Base-by-base conservation (phyloP, 2,329 filamentous ascomycete genomes). In the Clarireedia monteithiana region DNA sequence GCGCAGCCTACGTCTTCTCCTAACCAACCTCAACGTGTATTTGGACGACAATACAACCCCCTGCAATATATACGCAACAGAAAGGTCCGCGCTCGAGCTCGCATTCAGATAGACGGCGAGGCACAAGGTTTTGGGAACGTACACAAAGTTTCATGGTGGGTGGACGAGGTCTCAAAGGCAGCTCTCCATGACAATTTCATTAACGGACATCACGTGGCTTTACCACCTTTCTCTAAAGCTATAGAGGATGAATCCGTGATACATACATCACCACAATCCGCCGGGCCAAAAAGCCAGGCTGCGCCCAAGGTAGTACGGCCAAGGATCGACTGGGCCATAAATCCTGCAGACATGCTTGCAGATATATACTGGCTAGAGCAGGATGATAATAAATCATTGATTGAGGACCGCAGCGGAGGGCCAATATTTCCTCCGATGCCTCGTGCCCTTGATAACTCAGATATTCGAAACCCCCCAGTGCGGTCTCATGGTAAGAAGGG, bases 281-380 rank as follows among this genome's bases (percentile, higher is more conserved):
- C 69, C n/a, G 74, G 70, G 46, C 70, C 69, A 54, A 71, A 74
- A 59, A 74, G 34, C 27, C 61, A 64, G 38, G 48, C 53, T 15
- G 46, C 53, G 4, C 34, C 76, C 12, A 90, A 90, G 59, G 74
- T 82, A 3, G 83, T 84, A 55, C 82, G 90, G 49, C 85, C 88
- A 1, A 82, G 89, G 58, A 83, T 91, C 24, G 91, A 95, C 66
- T 97, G 94, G 94, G 79, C 82, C 40, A 82, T 91, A 17, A 82
- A 87, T 46, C 89, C 92, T 0, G 85, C 88, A 55, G 91, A 97
- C 68, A 79, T 96, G 70, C 75, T 97, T 48, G 91, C 91, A 4
- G 94, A 99, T 73, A 79, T 87, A 1, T 89, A 91, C 66, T 99
- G 94, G 94, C 74, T 95, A 23, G 90, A 96, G 68, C 84, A 91